These are phyloP conservation scores for Ustilaginoidea virens DNA, from an alignment of 2,329 filamentous ascomycete genomes.

Conservation along the genomic window DNA sequence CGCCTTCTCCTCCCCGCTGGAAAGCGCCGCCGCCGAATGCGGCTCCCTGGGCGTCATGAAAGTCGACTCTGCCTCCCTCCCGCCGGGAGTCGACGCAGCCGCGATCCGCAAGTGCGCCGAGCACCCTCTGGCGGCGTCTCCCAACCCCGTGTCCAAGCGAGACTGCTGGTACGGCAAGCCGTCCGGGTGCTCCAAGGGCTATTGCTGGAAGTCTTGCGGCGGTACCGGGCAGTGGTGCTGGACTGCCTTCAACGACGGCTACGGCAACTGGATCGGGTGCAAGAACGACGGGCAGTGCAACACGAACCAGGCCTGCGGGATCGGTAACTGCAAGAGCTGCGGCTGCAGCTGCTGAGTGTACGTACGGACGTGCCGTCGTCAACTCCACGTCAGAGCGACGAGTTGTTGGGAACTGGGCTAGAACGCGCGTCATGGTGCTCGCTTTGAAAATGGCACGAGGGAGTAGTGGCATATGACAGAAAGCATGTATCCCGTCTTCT, in stretches of 20 bases:
- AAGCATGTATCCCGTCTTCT: no score
- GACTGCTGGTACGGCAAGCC: background rate
- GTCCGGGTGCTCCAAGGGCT: background rate
- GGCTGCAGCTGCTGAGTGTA: constrained; percentile 1
- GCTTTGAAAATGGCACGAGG: no score
- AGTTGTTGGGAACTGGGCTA: no score
- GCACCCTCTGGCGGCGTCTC: background rate
- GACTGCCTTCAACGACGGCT: background rate
- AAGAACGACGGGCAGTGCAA: background rate
- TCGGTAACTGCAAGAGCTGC: background rate
- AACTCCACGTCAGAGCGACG: no score
- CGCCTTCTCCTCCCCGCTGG: no score
- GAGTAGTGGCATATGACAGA: no score
- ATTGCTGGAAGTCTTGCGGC: constrained; percentile 1
- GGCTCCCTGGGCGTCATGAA: constrained; percentile 1
- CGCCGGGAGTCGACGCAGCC: background rate
- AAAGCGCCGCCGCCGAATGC: no score
- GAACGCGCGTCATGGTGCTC: no score
- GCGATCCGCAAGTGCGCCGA: background rate
- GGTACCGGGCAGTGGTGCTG: constrained; percentile 1
- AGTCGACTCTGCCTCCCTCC: background rate
- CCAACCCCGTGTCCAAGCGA: background rate
- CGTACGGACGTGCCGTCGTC: no score
- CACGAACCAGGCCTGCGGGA: background rate
- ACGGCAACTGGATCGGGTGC: background rate